Evolutionary conservation across 441 rosid genomes (phyloP), one percentile per base, ranked within the genome.

Genomic region (Rhodomyrtus psidioides): DNA sequence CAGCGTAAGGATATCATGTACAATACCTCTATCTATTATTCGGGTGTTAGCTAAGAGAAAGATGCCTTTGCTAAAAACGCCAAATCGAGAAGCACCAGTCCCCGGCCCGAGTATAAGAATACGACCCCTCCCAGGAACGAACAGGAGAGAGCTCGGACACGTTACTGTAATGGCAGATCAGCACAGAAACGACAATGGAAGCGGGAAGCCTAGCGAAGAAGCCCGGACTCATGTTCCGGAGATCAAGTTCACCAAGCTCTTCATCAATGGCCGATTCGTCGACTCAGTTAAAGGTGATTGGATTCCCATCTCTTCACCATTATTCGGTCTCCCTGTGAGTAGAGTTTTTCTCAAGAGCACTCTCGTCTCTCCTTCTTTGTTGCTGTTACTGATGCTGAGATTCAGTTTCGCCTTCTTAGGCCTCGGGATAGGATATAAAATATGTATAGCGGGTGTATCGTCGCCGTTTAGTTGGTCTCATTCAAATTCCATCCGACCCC

Each of bases 251-350:
- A 94, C 94, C 2, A 91, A 92, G 83, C 91, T 96, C 34, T 96
- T 94, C 91, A 95, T 96, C 88, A 92, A 94, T 84, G 98, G 98
- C 88, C 90, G 94, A 23, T 96, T 96, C 58, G 91, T 92, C 0
- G 96, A 94, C 87, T 90, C 97, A 19, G 39, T 90, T 85, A 92
- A 95, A 92, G 99, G 99, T 96, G 62, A 10, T 49, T n/a, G n/a
- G 51, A 30, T 49, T 39, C 39, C 39, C 79, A 17, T 65, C 5
- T 12, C 79, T 5, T 4, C n/a, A 9, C 17, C 75, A 6, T 30
- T 62, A 2, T 30, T n/a, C 21, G 34, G 34, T 62, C 56, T 8
- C 56, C 19, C 56, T 6, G 3, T 6, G n/a, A n/a, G 56, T 54
- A 54, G 7, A 54, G 24, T 49, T 54, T 19, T 54, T 54, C 56